A percentile compares a stretch with the other conserved stretches of the same genome.
phyloP scores from a whole-genome alignment of 164 flowering plant species.

The Akebia trifoliata region DNA sequence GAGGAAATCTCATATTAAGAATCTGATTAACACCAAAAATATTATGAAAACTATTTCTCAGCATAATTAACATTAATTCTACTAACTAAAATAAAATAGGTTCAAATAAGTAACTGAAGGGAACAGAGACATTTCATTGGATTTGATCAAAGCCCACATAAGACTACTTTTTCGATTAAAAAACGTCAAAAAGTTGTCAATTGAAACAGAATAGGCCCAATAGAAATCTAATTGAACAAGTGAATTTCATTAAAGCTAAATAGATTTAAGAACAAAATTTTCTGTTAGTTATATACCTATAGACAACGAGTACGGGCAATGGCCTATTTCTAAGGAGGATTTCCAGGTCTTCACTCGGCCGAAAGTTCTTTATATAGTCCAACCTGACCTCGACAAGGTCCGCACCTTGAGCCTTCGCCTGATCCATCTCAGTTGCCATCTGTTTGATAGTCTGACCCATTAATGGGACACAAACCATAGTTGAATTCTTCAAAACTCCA shows the following conservation, averaged over 20 bases:
- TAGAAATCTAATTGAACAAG: too few relatives aligned
- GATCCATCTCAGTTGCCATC: conserved; percentile 37
- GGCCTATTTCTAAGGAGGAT: conserved; percentile 28
- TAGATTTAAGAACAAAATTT: neutral
- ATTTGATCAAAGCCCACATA: too few relatives aligned
- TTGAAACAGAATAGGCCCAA: too few relatives aligned
- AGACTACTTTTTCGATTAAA: too few relatives aligned
- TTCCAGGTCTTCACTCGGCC: conserved; percentile 36
- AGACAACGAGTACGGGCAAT: conserved; percentile 32
- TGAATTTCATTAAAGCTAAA: neutral
- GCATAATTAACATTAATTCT: too few relatives aligned
- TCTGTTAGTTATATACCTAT: conserved; percentile 21
- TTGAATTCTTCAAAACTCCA: conserved; percentile 18
- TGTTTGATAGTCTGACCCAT: conserved; percentile 43
- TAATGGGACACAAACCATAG: conserved; percentile 49
- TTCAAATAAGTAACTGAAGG: too few relatives aligned
- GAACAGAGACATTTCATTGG: too few relatives aligned
- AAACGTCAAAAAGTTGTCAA: too few relatives aligned
- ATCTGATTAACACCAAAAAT: too few relatives aligned
- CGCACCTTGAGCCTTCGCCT: conserved; percentile 51
- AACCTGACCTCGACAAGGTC: conserved; percentile 58
- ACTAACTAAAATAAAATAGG: too few relatives aligned
- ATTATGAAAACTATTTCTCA: too few relatives aligned
- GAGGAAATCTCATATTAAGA: too few relatives aligned
- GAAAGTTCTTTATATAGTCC: conserved; percentile 32